These are phyloP conservation scores for Paxillus ammoniavirescens DNA, from an alignment of 768 basidiomycete genomes.

Conservation along the genomic window DNA sequence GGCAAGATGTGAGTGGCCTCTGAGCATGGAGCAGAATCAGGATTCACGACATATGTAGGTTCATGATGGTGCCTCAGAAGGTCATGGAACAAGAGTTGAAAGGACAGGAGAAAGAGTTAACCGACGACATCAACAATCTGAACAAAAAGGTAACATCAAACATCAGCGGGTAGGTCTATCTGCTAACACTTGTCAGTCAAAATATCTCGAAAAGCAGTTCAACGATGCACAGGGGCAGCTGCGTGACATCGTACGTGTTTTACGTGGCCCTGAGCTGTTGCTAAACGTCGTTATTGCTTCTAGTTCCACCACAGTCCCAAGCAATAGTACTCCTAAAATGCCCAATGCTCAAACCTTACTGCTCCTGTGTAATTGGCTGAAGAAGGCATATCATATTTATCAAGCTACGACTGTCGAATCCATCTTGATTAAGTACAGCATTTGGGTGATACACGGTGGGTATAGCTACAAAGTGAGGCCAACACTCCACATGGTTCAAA, in stretches of 20 bases:
- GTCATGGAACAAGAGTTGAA: conserved; percentile 78
- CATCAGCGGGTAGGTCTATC: background rate
- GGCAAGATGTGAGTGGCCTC: conserved; percentile 76
- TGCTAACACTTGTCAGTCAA: conserved; percentile 49
- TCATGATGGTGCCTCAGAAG: conserved; percentile 80
- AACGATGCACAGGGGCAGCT: conserved; percentile 86
- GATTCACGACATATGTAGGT: conserved; percentile 50
- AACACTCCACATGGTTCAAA: background rate
- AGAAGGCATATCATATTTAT: background rate
- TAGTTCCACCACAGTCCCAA: conserved; percentile 32
- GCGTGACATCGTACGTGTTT: conserved; percentile 69
- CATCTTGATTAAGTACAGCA: conserved; percentile 1
- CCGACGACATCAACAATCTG: conserved; percentile 78
- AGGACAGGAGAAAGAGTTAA: conserved; percentile 74
- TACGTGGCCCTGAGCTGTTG: background rate
- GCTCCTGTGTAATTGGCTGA: conserved; percentile 8
- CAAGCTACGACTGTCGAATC: background rate
- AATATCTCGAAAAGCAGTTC: conserved; percentile 92
- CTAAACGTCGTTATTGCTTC: conserved; percentile 5
- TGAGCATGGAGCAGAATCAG: background rate
- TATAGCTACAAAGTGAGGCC: background rate
- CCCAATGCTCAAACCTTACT: background rate
- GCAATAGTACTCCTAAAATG: conserved; percentile 14
- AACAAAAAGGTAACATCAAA: conserved; percentile 73
- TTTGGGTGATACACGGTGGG: conserved; percentile 1